Percentiles rank a stretch among this genome's conserved stretches.
phyloP scores from a whole-genome alignment of 1,284 basidiomycete species.

The Microbotryum lychnidis-dioicae region DNA sequence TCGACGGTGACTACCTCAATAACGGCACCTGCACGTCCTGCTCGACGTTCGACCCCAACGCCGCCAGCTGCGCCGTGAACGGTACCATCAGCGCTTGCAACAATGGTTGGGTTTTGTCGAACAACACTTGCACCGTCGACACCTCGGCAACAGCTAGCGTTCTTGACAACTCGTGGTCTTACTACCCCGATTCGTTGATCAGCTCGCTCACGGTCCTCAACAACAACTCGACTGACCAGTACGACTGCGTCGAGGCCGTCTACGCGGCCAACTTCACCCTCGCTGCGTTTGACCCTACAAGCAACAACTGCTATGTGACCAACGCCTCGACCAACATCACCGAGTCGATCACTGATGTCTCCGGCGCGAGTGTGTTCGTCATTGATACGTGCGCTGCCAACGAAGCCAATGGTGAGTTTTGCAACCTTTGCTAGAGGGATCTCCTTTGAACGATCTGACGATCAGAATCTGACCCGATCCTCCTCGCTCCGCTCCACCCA shows the following conservation, averaged over 20 bases:
- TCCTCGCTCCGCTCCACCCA: too few species aligned
- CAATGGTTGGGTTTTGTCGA: neutral
- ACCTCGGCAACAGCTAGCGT: neutral
- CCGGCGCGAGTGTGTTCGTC: neutral
- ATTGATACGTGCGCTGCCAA: neutral
- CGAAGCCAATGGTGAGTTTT: neutral
- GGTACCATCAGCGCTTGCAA: neutral
- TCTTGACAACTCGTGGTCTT: neutral
- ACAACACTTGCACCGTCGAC: neutral
- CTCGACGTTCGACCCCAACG: neutral
- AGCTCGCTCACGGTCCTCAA: neutral
- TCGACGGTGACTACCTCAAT: neutral
- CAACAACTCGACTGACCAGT: neutral
- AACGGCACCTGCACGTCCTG: neutral
- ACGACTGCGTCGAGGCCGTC: neutral
- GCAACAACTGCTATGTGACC: neutral
- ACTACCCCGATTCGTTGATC: neutral
- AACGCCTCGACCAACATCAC: neutral
- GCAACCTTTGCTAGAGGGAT: too few species aligned
- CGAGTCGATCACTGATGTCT: too few species aligned
- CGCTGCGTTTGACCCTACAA: neutral
- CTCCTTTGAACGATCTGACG: too few species aligned
- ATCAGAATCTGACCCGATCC: too few species aligned
- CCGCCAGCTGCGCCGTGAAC: neutral
- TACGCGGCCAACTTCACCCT: neutral